A percentile compares a stretch with the other conserved stretches of the same genome.
Conservation (phyloP, 495 filamentous ascomycete species). For the Choiromyces venosus region DNA sequence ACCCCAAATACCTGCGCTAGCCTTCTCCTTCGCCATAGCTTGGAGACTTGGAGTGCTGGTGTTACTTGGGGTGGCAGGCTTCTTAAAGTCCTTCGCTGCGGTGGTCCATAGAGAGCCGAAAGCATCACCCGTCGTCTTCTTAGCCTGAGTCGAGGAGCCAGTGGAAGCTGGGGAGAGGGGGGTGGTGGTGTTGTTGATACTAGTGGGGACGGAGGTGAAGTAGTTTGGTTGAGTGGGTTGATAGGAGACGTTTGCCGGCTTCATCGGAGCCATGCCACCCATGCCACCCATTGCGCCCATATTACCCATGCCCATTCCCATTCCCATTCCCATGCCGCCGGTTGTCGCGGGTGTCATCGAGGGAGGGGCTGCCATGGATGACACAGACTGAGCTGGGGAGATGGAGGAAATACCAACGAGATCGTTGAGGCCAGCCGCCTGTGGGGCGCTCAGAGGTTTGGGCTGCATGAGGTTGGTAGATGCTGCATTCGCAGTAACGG, state of each 20-base stretch:
- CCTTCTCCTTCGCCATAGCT: constrained; percentile 92
- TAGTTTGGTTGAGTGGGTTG: constrained; percentile 84
- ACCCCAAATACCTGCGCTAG: constrained; percentile 90
- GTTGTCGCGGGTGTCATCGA: constrained; percentile 51
- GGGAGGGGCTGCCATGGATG: constrained; percentile 49
- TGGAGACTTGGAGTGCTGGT: constrained; percentile 72
- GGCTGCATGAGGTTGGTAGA: constrained; percentile 67
- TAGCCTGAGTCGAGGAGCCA: constrained; percentile 43
- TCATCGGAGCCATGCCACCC: constrained; percentile 44
- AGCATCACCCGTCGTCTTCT: constrained; percentile 62
- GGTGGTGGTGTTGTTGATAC: constrained; percentile 31
- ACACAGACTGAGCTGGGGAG: constrained; percentile 56
- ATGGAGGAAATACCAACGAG: constrained; percentile 66
- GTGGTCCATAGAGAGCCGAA: constrained; percentile 82
- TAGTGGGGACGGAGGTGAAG: constrained; percentile 69
- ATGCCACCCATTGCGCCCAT: constrained; percentile 24
- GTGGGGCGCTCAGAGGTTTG: constrained; percentile 71
- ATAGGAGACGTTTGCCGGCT: constrained; percentile 59
- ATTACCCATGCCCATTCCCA: constrained; percentile 1
- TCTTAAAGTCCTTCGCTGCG: constrained; percentile 73
- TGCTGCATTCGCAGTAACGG: constrained; percentile 52
- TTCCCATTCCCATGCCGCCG: constrained; percentile 14
- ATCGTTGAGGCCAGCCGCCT: constrained; percentile 71
- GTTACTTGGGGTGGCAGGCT: constrained; percentile 55
- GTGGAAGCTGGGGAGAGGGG: constrained; percentile 43